Base-by-base conservation (phyloP, 108 stramenopile genomes). In the Aurantiochytrium sp. region DNA sequence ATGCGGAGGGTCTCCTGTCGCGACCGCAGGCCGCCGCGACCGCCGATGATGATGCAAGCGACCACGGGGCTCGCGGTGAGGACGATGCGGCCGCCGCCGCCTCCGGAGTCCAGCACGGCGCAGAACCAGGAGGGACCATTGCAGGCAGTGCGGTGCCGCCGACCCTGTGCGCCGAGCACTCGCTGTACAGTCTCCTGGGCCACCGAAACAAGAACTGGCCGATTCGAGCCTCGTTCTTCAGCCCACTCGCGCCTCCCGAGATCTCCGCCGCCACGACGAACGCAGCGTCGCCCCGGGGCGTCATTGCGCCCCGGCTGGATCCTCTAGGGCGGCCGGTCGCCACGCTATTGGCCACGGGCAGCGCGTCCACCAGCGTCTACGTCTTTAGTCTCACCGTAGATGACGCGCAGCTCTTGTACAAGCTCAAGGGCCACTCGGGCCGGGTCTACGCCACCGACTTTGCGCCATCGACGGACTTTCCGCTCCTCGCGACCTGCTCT, bases 121-220 rank as follows among this genome's bases (percentile, higher is more conserved):
- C n/a, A n/a, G n/a, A n/a, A n/a, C n/a, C n/a, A n/a, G n/a, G n/a
- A n/a, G n/a, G n/a, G n/a, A n/a, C n/a, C n/a, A n/a, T n/a, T n/a
- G n/a, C n/a, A n/a, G n/a, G n/a, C n/a, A n/a, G n/a, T n/a, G n/a
- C n/a, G n/a, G 27, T 15, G 30, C 6, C 39, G 27, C 42, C 42
- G n/a, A 81, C 42, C 45, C 30, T n/a, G n/a, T n/a, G n/a, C n/a
- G n/a, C 45, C 42, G 45, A 15, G 42, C 39, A 81, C 73, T 41
- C 39, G 73, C 24, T 48, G 6, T 81, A 22, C 24, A 81, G 27
- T 42, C 24, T 81, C 10, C 24, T 48, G n/a, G 73, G 73, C 32
- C 73, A 81, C 24, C 39, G 73, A 24, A 81, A 81, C 4, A 81
- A 81, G 45, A 81, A 81, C 24, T 81, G 73, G 73, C 73, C 73